A percentile compares a stretch with the other conserved stretches of the same genome.
phyloP scores from a whole-genome alignment of 495 filamentous ascomycete genomes.

The Letharia columbiana region DNA sequence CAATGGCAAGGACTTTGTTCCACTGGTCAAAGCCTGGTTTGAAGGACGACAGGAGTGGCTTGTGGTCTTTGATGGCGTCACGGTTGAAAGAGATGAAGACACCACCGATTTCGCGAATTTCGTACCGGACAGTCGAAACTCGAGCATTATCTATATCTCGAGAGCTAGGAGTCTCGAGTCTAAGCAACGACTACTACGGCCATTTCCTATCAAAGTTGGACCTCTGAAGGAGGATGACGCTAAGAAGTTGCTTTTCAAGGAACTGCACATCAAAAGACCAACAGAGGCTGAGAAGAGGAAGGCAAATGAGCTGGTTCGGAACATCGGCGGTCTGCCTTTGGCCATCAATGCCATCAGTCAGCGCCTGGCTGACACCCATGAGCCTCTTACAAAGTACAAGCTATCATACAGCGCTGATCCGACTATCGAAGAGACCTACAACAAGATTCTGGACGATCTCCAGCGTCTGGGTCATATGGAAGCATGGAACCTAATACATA shows the following conservation, averaged over 20 bases:
- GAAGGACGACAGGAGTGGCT: slow-evolving; percentile 64
- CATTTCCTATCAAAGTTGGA: slow-evolving; percentile 58
- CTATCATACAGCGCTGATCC: slow-evolving; percentile 61
- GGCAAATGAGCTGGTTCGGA: slow-evolving; percentile 56
- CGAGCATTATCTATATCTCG: slow-evolving; percentile 70
- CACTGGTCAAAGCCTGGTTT: slow-evolving; percentile 60
- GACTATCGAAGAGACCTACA: slow-evolving; percentile 60
- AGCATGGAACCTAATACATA: slow-evolving; percentile 61
- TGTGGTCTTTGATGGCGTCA: slow-evolving; percentile 66
- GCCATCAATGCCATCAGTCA: slow-evolving; percentile 74
- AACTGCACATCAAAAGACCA: slow-evolving; percentile 43
- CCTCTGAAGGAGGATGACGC: slow-evolving; percentile 51
- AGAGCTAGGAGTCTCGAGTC: slow-evolving; percentile 58
- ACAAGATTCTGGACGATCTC: slow-evolving; percentile 62
- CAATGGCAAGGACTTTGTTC: slow-evolving; percentile 38
- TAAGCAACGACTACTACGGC: slow-evolving; percentile 63
- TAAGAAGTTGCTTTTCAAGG: slow-evolving; percentile 50
- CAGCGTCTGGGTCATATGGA: slow-evolving; percentile 48
- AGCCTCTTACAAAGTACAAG: slow-evolving; percentile 59
- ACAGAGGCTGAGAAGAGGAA: slow-evolving; percentile 49
- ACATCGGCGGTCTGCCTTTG: slow-evolving; percentile 64
- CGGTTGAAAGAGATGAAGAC: slow-evolving; percentile 52
- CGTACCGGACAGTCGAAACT: slow-evolving; percentile 59
- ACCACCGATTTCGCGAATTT: slow-evolving; percentile 52
- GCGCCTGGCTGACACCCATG: slow-evolving; percentile 59